These are phyloP conservation scores for Calonectria henricotiae DNA, from an alignment of 2,329 filamentous ascomycete species.

Conservation along the genomic window DNA sequence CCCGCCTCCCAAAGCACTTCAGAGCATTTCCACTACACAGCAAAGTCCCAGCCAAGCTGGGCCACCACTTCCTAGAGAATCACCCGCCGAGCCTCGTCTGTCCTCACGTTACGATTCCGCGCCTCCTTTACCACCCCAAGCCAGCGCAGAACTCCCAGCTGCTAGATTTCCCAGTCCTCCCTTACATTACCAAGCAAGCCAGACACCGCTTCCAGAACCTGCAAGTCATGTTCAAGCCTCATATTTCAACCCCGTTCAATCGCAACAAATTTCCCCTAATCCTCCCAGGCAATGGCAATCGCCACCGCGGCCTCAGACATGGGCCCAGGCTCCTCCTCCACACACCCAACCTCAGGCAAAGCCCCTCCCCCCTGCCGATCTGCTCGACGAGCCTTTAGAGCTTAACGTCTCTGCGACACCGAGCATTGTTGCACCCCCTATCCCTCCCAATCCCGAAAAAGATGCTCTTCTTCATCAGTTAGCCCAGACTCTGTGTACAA, in stretches of 20 bases:
- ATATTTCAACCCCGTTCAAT: constrained; percentile 40
- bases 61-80: constrained; percentile 46
- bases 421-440: constrained; percentile 81
- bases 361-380: constrained; percentile 65
- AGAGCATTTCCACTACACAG: constrained; percentile 54
- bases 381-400: constrained; percentile 72
- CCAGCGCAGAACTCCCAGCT: constrained; percentile 38
- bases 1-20: constrained; percentile 71
- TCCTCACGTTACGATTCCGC: constrained; percentile 66
- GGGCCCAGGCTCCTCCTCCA: constrained; percentile 49
- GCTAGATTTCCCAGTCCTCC: constrained; percentile 39
- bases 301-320: constrained; percentile 49
- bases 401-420: constrained; percentile 67
- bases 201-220: constrained; percentile 40
- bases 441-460: constrained; percentile 96
- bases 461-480: constrained; percentile 87
- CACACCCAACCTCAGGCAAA: constrained; percentile 43
- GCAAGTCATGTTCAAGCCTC: constrained; percentile 39
- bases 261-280: constrained; percentile 39
- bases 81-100: constrained; percentile 41
- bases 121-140: constrained; percentile 63
- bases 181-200: constrained; percentile 44
- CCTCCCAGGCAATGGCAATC: constrained; percentile 51
- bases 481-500: constrained; percentile 77
- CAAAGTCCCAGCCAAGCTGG: constrained; percentile 50